Base-by-base conservation (phyloP, 768 basidiomycete species). In the Auricularia sp. region DNA sequence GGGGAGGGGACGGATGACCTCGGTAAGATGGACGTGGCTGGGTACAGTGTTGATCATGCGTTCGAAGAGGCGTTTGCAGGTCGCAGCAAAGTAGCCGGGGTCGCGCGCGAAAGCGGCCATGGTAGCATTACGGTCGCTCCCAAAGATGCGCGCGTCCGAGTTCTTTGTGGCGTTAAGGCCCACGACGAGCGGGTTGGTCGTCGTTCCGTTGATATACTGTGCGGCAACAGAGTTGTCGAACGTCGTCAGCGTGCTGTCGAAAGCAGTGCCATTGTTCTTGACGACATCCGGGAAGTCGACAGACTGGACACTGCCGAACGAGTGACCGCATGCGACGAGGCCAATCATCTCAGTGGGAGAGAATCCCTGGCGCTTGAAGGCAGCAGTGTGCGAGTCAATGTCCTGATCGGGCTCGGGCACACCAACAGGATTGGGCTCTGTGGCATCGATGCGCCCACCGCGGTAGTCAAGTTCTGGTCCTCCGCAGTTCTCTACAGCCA, bases 311-410 rank as follows among this genome's bases (percentile, higher is more conserved):
- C 80, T 79, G 65, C 82, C 82, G 63, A 83, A 73, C 5, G 80
- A 80, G 68, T 83, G 82, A 4, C 82, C 82, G 67, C 82, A 83
- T 3, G 81, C 80, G n/a, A 78, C 77, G 59, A 83, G 76, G 64
- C 77, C 74, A 65, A 82, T 82, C 81, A 82, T 82, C 65, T 82
- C 80, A 21, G 73, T 67, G 24, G 71, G 70, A 11, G 73, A 69
- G 68, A 81, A 82, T 3, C 82, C 82, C 69, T 77, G 74, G 10
- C 76, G 76, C 6, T 75, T 69, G 70, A 83, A 83, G 45, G 71
- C 75, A 35, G 75, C 73, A 16, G 70, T 76, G 62, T 79, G 75
- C 1, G 76, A 77, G 16, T 76, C 70, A 13, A 82, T 68, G 56
- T 82, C 73, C 33, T 78, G 74, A 59, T 59, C 56, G 0, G 82